Percentiles rank a stretch among this genome's conserved stretches.
Evolutionary conservation across 2,329 filamentous ascomycete species (phyloP).

Genomic region (Neopestalotiopsis sp.): DNA sequence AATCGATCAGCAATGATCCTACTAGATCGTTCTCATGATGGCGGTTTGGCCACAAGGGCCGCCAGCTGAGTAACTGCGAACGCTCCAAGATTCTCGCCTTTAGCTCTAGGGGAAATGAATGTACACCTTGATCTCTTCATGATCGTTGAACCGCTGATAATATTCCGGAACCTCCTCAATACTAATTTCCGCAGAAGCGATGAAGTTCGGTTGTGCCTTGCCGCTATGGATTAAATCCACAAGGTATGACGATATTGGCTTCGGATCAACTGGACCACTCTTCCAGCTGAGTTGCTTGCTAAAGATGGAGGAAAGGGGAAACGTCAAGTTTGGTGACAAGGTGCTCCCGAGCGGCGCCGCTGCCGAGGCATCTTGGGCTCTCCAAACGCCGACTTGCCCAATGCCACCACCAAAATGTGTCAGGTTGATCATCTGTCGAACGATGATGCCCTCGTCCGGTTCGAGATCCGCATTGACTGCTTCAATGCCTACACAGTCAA

Average conservation of each 20-base stretch:
- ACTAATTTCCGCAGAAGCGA: conserved; percentile 31
- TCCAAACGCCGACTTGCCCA: conserved; percentile 30
- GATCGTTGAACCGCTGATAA: conserved; percentile 33
- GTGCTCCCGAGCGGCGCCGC: conserved; percentile 24
- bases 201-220: conserved; percentile 33
- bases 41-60: no score
- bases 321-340: conserved; percentile 21
- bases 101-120: conserved; percentile 12
- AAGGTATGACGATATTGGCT: conserved; percentile 25
- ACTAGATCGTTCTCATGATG: no score
- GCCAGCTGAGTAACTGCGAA: no score
- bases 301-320: conserved; percentile 28
- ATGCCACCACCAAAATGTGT: conserved; percentile 19
- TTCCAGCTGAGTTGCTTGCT: conserved; percentile 24
- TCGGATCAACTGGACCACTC: conserved; percentile 21
- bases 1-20: no score
- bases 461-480: conserved; percentile 20
- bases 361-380: conserved; percentile 18
- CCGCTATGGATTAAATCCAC: conserved; percentile 32
- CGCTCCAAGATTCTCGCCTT: background rate
- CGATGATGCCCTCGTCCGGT: conserved; percentile 4
- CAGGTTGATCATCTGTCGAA: background rate
- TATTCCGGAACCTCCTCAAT: conserved; percentile 36
- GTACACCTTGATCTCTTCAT: conserved; percentile 33
- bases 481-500: conserved; percentile 21